These are phyloP conservation scores for Botrytis porri DNA, from an alignment of 2,329 filamentous ascomycete genomes.

Conservation along the genomic window DNA sequence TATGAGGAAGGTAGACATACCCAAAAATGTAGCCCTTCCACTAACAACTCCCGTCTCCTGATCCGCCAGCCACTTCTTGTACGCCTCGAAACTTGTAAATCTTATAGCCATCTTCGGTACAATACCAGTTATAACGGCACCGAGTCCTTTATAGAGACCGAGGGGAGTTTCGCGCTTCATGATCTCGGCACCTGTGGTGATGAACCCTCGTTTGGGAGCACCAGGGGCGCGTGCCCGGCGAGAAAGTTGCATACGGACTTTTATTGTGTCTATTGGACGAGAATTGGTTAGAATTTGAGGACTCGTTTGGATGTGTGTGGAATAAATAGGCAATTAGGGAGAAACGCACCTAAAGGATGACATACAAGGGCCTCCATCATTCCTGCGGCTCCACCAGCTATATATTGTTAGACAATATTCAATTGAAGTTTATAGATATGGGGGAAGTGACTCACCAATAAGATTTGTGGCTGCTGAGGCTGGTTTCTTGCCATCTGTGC, in stretches of 20 bases:
- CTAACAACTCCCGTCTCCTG: conserved; percentile 63
- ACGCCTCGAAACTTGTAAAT: conserved; percentile 95
- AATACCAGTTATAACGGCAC: conserved; percentile 92
- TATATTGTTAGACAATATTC: conserved; percentile 25
- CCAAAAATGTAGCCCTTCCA: conserved; percentile 68
- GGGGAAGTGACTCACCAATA: conserved; percentile 59
- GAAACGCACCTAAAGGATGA: conserved; percentile 76
- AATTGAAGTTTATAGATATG: background rate
- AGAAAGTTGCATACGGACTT: conserved; percentile 99
- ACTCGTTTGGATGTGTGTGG: background rate
- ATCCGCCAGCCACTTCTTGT: conserved; percentile 80
- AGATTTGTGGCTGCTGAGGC: conserved; percentile 86
- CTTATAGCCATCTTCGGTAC: conserved; percentile 99
- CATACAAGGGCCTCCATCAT: conserved; percentile 99
- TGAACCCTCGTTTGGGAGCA: conserved; percentile 78
- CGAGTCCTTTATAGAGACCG: conserved; percentile 96
- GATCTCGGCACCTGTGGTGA: conserved; percentile 82
- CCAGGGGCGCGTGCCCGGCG: conserved; percentile 78
- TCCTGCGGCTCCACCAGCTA: conserved; percentile 92
- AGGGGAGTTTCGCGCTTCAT: conserved; percentile 86
- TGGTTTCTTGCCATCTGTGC: conserved; percentile 65
- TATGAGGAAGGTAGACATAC: conserved; percentile 49
- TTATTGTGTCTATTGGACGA: conserved; percentile 74
- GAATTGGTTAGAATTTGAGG: background rate
- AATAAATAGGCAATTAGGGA: background rate